A percentile compares a stretch with the other conserved stretches of the same genome.
These are phyloP conservation scores for Colletotrichum theobromicola DNA, from an alignment of 2,329 filamentous ascomycete genomes.

Conservation along the genomic window DNA sequence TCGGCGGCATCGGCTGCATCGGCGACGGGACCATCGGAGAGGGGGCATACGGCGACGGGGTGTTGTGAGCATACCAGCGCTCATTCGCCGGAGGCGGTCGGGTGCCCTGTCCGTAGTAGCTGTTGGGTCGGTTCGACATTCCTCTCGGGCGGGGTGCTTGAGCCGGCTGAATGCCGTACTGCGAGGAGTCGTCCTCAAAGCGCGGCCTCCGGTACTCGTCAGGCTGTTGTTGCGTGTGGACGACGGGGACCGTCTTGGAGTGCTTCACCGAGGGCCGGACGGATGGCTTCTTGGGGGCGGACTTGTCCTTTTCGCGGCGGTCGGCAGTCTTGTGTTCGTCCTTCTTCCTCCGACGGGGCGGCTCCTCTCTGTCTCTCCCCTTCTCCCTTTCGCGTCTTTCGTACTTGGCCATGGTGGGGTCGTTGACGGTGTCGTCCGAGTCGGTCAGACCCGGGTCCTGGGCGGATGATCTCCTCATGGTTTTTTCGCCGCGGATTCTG, in stretches of 20 bases:
- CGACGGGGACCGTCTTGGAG: constrained; percentile 39
- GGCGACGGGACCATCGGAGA: background rate
- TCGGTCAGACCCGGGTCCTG: constrained; percentile 40
- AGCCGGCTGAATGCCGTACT: constrained; percentile 39
- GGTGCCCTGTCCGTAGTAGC: constrained; percentile 23
- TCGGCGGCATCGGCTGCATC: background rate
- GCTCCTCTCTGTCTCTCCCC: constrained; percentile 23
- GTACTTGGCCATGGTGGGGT: constrained; percentile 33
- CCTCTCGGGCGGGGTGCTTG: constrained; percentile 29
- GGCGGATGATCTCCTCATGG: constrained; percentile 39
- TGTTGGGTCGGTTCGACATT: constrained; percentile 15
- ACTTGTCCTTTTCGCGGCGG: constrained; percentile 31
- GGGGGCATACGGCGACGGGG: background rate
- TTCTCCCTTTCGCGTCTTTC: constrained; percentile 24
- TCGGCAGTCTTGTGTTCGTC: constrained; percentile 31
- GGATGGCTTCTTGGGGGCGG: constrained; percentile 13
- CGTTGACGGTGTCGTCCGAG: constrained; percentile 49
- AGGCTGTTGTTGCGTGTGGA: constrained; percentile 7
- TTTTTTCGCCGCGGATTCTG: constrained; percentile 48
- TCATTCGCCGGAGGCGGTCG: constrained; percentile 21
- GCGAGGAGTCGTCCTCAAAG: constrained; percentile 36
- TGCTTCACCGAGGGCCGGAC: constrained; percentile 38
- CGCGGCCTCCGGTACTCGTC: constrained; percentile 30
- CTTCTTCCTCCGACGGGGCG: constrained; percentile 24
- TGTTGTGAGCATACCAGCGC: constrained; percentile 17